Percentiles rank a stretch among this genome's conserved stretches.
Evolutionary conservation across 2,329 filamentous ascomycete genomes (phyloP).

Genomic region (Xylaria multiplex): DNA sequence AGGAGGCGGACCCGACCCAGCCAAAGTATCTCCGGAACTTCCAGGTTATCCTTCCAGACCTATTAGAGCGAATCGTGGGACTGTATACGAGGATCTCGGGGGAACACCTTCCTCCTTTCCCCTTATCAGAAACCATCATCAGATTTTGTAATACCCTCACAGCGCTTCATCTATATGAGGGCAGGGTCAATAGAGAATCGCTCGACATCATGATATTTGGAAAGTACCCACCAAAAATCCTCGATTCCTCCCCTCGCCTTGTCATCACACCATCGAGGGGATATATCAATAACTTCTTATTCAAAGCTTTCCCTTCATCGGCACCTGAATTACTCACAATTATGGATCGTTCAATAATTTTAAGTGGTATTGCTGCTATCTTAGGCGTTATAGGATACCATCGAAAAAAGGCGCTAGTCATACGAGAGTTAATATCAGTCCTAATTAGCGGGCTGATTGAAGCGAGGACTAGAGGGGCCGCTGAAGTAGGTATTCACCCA

Average conservation of each 20-base stretch:
- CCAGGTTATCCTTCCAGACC: conserved; percentile 72
- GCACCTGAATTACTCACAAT: conserved; percentile 74
- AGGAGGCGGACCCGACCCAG: conserved; percentile 57
- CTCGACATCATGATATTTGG: conserved; percentile 74
- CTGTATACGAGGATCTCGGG: conserved; percentile 77
- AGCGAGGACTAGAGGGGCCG: conserved; percentile 89
- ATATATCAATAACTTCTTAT: conserved; percentile 72
- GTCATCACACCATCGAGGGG: conserved; percentile 66
- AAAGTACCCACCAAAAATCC: conserved; percentile 60
- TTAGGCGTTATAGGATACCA: conserved; percentile 81
- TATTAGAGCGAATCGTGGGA: conserved; percentile 77
- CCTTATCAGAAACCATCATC: conserved; percentile 77
- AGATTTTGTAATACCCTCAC: conserved; percentile 77
- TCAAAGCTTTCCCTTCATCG: conserved; percentile 75
- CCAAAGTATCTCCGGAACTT: conserved; percentile 65
- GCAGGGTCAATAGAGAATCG: conserved; percentile 68
- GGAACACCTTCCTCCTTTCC: conserved; percentile 76
- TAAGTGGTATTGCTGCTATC: conserved; percentile 89
- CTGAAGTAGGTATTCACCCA: conserved; percentile 96
- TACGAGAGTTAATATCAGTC: conserved; percentile 84
- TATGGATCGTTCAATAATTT: conserved; percentile 79
- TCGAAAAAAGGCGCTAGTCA: conserved; percentile 89
- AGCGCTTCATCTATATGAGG: conserved; percentile 72
- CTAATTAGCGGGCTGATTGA: conserved; percentile 87
- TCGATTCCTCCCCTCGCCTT: conserved; percentile 66